Conservation (phyloP, 177 flowering plant species). For the Vitis hybrid region DNA sequence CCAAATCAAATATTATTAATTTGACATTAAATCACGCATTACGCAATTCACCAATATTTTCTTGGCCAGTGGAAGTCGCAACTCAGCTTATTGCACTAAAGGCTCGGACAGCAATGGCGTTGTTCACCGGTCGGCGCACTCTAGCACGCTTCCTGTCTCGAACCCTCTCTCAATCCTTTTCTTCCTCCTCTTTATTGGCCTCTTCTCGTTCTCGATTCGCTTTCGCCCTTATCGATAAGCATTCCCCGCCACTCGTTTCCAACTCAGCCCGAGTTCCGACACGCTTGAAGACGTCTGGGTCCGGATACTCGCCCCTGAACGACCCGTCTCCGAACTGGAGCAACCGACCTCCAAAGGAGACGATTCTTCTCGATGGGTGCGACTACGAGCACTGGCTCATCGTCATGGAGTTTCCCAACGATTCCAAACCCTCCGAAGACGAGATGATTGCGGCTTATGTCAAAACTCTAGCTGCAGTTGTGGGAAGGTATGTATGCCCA, state of each 20-base stretch:
- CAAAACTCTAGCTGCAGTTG: slow-evolving; percentile 72
- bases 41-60: too few species aligned
- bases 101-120: slow-evolving; percentile 38
- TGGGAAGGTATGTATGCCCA: slow-evolving; percentile 59
- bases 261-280: slow-evolving; percentile 25
- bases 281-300: slow-evolving; percentile 57
- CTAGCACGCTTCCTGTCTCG: slow-evolving; percentile 39
- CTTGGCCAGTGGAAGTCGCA: too few species aligned
- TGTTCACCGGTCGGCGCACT: slow-evolving; percentile 48
- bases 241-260: slow-evolving; percentile 15
- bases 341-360: slow-evolving; percentile 94
- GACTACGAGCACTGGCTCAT: slow-evolving; percentile 99
- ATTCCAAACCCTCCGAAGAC: slow-evolving; percentile 71
- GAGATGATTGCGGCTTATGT: slow-evolving; percentile 80
- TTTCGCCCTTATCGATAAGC: slow-evolving; percentile 21
- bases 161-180: slow-evolving; percentile 25
- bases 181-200: slow-evolving; percentile 7
- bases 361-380: slow-evolving; percentile 91
- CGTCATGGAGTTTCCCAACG: slow-evolving; percentile 78
- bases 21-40: too few species aligned
- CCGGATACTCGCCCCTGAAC: slow-evolving; percentile 90
- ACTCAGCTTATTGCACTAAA: too few species aligned
- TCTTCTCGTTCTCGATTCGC: slow-evolving; percentile 40
- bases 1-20: too few species aligned
- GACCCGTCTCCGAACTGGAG: slow-evolving; percentile 97